phyloP scores from a whole-genome alignment of 225 moss, liverwort and hornwort species.

The Marchantia polymorpha region DNA sequence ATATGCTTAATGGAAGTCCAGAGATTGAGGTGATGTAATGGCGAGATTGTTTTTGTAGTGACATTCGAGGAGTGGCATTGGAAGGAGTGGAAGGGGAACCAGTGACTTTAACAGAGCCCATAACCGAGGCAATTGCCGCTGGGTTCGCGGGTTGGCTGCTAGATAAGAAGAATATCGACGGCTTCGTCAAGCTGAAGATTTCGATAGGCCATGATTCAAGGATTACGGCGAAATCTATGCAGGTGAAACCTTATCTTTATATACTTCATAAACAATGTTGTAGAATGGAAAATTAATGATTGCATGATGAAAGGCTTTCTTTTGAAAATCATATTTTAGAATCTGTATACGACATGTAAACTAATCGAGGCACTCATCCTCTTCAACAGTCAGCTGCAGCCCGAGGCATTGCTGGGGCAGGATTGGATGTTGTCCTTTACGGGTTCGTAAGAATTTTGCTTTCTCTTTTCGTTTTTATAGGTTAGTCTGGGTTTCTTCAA shows the following conservation, averaged over 20 bases:
- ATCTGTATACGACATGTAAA: not conserved
- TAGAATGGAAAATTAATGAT: not conserved
- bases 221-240: conserved; percentile 80
- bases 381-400: conserved; percentile 81
- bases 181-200: conserved; percentile 51
- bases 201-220: conserved; percentile 92
- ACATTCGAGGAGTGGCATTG: conserved; percentile 95
- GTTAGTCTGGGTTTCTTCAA: no score
- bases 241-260: conserved; percentile 40
- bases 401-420: conserved; percentile 63
- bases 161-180: conserved; percentile 61
- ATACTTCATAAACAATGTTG: not conserved
- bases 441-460: conserved; percentile 50
- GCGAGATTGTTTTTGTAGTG: conserved; percentile 43
- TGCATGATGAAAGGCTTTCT: not conserved
- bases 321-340: not conserved
- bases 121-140: conserved; percentile 80
- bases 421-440: conserved; percentile 78
- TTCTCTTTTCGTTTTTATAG: not conserved
- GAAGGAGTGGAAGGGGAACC: conserved; percentile 90
- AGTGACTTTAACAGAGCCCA: conserved; percentile 74
- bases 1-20: not conserved
- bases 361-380: not conserved
- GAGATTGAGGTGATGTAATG: not conserved
- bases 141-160: conserved; percentile 86